These are phyloP conservation scores for Calonectria fujianensis DNA, from an alignment of 2,329 filamentous ascomycete species.

Conservation along the genomic window DNA sequence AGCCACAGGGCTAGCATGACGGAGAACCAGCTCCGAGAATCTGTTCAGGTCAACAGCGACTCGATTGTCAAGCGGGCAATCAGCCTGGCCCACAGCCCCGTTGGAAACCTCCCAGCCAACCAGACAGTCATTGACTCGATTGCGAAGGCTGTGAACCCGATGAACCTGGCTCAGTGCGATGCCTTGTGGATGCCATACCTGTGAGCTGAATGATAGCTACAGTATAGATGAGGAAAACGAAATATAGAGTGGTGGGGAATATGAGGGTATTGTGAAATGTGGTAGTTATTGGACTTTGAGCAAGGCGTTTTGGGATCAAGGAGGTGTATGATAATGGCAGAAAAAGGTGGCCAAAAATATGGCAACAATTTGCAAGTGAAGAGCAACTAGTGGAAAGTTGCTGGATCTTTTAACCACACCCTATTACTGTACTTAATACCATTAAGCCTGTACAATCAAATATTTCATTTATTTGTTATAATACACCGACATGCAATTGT, in stretches of 20 bases:
- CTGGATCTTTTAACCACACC: slow-evolving; percentile 10
- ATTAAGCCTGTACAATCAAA: slow-evolving; percentile 15
- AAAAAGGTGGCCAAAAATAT: slow-evolving; percentile 20
- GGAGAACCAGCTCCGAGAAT: slow-evolving; percentile 83
- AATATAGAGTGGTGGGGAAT: slow-evolving; percentile 30
- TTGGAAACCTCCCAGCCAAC: slow-evolving; percentile 91
- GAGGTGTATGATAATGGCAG: slow-evolving; percentile 41
- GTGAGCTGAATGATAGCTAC: slow-evolving; percentile 63
- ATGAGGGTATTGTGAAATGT: slow-evolving; percentile 29
- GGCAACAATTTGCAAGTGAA: slow-evolving; percentile 34
- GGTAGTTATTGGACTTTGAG: slow-evolving; percentile 52
- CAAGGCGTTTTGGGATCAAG: slow-evolving; percentile 53
- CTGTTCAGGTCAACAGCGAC: slow-evolving; percentile 90
- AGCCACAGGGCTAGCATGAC: slow-evolving; percentile 75
- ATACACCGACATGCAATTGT: no score
- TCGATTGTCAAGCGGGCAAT: slow-evolving; percentile 93
- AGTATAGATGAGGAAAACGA: slow-evolving; percentile 30
- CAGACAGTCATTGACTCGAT: slow-evolving; percentile 98
- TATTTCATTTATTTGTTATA: slow-evolving; percentile 2
- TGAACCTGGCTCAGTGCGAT: slow-evolving; percentile 91
- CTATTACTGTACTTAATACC: slow-evolving; percentile 37
- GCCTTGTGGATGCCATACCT: slow-evolving; percentile 98
- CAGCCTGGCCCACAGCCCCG: slow-evolving; percentile 85
- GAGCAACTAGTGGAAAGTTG: slow-evolving; percentile 4
- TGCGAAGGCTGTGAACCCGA: slow-evolving; percentile 93